Evolutionary conservation across 768 basidiomycete genomes (phyloP).

Genomic region (Lentinula guzmanii): DNA sequence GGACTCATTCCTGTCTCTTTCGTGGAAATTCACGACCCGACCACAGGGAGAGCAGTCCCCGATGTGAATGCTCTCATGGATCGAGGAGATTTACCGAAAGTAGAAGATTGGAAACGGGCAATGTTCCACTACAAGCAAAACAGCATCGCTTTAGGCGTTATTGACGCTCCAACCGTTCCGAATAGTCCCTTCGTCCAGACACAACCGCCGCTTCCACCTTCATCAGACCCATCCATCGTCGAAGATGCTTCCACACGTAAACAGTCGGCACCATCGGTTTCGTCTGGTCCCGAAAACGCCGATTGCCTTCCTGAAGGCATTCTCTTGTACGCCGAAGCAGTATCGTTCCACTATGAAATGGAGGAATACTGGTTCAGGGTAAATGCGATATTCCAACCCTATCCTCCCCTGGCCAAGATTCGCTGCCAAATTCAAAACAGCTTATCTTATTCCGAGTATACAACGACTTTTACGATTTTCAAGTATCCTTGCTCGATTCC

Average conservation of each 20-base stretch:
- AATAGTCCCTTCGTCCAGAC: slow-evolving; percentile 33
- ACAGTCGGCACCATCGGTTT: slow-evolving; percentile 13
- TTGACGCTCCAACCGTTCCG: slow-evolving; percentile 55
- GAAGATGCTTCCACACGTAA: slow-evolving; percentile 23
- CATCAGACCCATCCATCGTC: slow-evolving; percentile 14
- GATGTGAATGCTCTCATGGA: slow-evolving; percentile 80
- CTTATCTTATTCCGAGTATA: slow-evolving; percentile 92
- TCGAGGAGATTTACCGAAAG: slow-evolving; percentile 82
- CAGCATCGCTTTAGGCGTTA: slow-evolving; percentile 89
- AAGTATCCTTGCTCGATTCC: slow-evolving; percentile 77
- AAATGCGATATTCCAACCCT: slow-evolving; percentile 84
- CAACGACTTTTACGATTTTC: slow-evolving; percentile 98
- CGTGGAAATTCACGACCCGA: slow-evolving; percentile 92
- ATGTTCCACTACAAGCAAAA: slow-evolving; percentile 95
- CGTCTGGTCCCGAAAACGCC: slow-evolving; percentile 33
- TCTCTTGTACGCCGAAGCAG: slow-evolving; percentile 80
- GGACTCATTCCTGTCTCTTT: slow-evolving; percentile 97
- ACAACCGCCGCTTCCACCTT: slow-evolving; percentile 13
- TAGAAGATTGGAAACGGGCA: slow-evolving; percentile 98
- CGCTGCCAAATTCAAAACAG: slow-evolving; percentile 62
- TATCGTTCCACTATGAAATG: slow-evolving; percentile 96
- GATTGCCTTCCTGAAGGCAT: slow-evolving; percentile 73
- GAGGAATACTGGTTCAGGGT: slow-evolving; percentile 98
- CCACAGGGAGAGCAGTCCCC: slow-evolving; percentile 71
- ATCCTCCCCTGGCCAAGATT: slow-evolving; percentile 50